These are phyloP conservation scores for Heimioporus sp. DNA, from an alignment of 768 basidiomycete genomes.

Conservation along the genomic window DNA sequence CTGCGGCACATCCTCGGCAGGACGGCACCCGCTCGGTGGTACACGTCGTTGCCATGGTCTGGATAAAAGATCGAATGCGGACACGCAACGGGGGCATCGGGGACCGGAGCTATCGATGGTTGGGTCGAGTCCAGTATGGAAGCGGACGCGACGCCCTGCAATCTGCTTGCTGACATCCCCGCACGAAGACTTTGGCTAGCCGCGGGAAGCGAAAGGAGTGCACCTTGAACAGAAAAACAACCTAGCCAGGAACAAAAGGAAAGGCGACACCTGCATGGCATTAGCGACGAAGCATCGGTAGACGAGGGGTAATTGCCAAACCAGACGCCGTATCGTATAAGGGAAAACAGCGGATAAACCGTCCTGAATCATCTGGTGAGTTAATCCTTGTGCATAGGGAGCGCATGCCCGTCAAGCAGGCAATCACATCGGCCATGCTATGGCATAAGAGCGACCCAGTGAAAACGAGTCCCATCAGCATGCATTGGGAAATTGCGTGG, in stretches of 20 bases:
- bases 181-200: conserved; percentile 69
- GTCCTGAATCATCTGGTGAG: background rate
- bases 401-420: conserved; percentile 80
- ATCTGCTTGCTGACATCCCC: too few species aligned
- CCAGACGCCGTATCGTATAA: conserved; percentile 59
- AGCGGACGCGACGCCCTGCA: too few species aligned
- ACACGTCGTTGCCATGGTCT: too few species aligned
- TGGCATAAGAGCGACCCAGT: conserved; percentile 64
- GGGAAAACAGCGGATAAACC: conserved; percentile 66
- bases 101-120: too few species aligned
- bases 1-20: too few species aligned
- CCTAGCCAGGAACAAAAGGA: conserved; percentile 84
- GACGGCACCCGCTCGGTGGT: too few species aligned
- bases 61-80: too few species aligned
- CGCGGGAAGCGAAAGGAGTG: conserved; percentile 85
- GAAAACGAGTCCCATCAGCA: conserved; percentile 49
- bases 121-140: too few species aligned
- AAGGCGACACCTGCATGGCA: conserved; percentile 61
- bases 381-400: conserved; percentile 68
- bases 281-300: background rate
- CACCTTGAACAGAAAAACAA: conserved; percentile 85
- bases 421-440: conserved; percentile 61
- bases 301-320: conserved; percentile 42
- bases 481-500: conserved; percentile 40
- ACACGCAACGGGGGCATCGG: too few species aligned